phyloP scores from a whole-genome alignment of 345 rosid species.

The Gossypium sturtianum region DNA sequence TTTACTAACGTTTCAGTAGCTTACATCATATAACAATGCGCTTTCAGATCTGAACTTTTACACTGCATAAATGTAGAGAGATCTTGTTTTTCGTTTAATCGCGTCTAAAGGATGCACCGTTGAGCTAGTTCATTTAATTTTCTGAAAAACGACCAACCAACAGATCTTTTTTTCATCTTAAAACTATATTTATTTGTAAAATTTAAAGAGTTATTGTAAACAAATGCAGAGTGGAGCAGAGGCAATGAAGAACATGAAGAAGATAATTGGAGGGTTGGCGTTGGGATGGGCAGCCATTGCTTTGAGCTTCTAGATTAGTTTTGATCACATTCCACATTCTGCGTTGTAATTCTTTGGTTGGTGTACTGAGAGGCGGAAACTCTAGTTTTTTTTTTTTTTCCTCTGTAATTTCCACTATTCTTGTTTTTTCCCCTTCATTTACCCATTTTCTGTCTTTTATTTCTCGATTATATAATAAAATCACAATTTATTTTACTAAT shows the following conservation, averaged over 20 bases:
- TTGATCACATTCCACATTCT: neutral
- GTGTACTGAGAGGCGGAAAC: neutral
- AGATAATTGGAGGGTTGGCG: conserved; percentile 19
- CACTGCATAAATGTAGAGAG: neutral
- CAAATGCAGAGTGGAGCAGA: conserved; percentile 31
- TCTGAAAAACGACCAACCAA: neutral
- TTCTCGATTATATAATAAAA: neutral
- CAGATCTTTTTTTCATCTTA: neutral
- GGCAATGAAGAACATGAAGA: conserved; percentile 18
- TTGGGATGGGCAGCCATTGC: conserved; percentile 25
- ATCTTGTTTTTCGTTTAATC: neutral
- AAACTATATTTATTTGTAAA: too few relatives aligned
- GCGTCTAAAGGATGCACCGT: neutral
- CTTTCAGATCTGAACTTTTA: conserved; percentile 19
- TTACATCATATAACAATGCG: conserved; percentile 3
- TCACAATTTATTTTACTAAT: neutral
- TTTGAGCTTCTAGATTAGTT: conserved; percentile 2
- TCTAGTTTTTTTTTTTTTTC: neutral
- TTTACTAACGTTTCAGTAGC: neutral
- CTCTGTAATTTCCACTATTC: neutral
- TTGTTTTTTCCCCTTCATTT: neutral
- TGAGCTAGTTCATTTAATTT: neutral
- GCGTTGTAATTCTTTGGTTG: neutral
- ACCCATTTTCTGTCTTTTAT: neutral
- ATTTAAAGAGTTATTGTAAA: neutral